These are phyloP conservation scores for Jaltomata sinuosa DNA, from an alignment of 257 asterid genomes.

Conservation along the genomic window DNA sequence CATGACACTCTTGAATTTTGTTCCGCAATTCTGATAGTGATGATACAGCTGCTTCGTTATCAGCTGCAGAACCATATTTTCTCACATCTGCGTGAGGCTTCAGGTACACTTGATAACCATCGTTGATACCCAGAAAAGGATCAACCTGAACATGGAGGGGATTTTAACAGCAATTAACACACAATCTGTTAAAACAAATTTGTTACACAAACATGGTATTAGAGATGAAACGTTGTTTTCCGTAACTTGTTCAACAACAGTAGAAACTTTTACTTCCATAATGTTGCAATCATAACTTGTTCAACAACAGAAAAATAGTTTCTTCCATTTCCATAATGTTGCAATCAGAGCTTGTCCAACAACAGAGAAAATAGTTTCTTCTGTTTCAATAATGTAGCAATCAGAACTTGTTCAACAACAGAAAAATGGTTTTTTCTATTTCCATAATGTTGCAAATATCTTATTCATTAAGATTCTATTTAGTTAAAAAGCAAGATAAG, in stretches of 20 bases:
- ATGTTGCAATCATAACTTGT: neutral
- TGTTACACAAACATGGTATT: neutral
- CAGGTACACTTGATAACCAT: constrained; percentile 66
- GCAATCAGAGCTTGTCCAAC: neutral
- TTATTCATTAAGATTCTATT: neutral
- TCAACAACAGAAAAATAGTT: neutral
- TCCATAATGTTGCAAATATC: neutral
- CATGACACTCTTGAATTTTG: constrained; percentile 46
- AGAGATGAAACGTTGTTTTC: neutral
- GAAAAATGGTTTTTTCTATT: neutral
- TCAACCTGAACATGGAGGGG: constrained; percentile 41
- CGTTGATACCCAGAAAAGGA: constrained; percentile 75
- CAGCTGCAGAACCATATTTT: constrained; percentile 54
- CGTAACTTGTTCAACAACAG: neutral
- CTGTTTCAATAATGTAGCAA: neutral
- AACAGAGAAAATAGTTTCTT: neutral
- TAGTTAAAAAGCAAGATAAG: neutral
- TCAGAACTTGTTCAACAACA: neutral
- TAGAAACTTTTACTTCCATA: neutral
- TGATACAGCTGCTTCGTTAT: constrained; percentile 61
- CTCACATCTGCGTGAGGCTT: constrained; percentile 48
- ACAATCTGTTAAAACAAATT: neutral
- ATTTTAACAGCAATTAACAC: neutral
- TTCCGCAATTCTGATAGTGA: constrained; percentile 39
- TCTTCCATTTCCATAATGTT: neutral